Evolutionary conservation across 352 stramenopile species (phyloP).

Genomic region (Phytopythium helicoides): DNA sequence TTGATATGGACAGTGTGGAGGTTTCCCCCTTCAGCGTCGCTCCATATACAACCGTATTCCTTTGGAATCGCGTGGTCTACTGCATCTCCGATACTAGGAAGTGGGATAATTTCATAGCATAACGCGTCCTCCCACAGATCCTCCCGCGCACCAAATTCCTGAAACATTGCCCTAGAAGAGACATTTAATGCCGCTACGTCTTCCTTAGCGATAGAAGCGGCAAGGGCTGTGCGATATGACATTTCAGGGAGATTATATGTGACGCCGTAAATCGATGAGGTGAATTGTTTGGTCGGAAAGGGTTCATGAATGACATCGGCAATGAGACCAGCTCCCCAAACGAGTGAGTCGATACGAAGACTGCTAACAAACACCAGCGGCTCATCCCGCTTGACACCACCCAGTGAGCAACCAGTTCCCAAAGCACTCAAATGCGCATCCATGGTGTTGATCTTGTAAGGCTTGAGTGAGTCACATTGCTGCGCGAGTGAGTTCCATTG

Average conservation of each 20-base stretch:
- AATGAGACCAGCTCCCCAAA: constrained; percentile 16
- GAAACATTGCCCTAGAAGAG: constrained; percentile 1
- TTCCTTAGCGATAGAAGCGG: background rate
- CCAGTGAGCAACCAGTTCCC: constrained; percentile 14
- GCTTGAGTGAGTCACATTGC: constrained; percentile 16
- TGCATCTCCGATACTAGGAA: background rate
- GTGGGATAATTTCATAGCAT: constrained; percentile 15
- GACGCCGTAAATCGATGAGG: constrained; percentile 1
- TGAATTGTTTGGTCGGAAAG: constrained; percentile 5
- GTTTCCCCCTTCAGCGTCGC: constrained; percentile 4
- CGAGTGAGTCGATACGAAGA: constrained; percentile 11
- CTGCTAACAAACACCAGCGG: constrained; percentile 17
- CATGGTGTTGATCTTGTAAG: constrained; percentile 13
- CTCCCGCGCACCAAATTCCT: constrained; percentile 7
- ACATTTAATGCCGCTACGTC: constrained; percentile 8
- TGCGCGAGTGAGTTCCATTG: constrained; percentile 22
- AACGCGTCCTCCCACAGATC: constrained; percentile 15
- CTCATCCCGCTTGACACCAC: constrained; percentile 10
- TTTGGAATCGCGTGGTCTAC: background rate
- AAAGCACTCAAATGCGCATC: constrained; percentile 11
- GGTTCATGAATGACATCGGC: constrained; percentile 11
- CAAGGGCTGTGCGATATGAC: constrained; percentile 7
- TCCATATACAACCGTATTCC: constrained; percentile 18
- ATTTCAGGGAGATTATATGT: constrained; percentile 15
- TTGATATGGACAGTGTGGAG: constrained; percentile 10